Evolutionary conservation across 2,329 filamentous ascomycete species (phyloP).

Genomic region (Emydomyces testavorans): DNA sequence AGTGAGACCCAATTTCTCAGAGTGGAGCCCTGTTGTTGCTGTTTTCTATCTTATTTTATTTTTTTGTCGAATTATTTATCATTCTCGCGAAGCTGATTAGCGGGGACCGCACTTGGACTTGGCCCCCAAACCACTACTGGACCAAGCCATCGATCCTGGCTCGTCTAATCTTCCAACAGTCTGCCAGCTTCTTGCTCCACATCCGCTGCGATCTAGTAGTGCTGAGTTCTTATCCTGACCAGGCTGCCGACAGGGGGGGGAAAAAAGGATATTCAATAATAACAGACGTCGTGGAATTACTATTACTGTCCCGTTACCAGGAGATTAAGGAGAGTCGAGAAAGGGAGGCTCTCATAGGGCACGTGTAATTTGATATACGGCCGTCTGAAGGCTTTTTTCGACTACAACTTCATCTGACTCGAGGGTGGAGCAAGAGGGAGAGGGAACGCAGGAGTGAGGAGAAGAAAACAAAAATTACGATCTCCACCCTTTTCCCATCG

Average conservation of each 20-base stretch:
- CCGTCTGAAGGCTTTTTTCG: neutral
- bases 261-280: neutral
- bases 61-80: conserved; percentile 8
- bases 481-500: conserved; percentile 11
- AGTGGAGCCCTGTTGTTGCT: conserved; percentile 9
- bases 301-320: neutral
- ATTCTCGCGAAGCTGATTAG: conserved; percentile 2
- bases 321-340: neutral
- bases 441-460: neutral
- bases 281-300: neutral
- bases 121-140: conserved; percentile 11
- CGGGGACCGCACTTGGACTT: conserved; percentile 7
- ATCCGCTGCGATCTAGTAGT: conserved; percentile 9
- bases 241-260: conserved; percentile 5
- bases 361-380: conserved; percentile 5
- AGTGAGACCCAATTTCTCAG: conserved; percentile 8
- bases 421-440: conserved; percentile 6
- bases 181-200: conserved; percentile 7
- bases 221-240: conserved; percentile 3
- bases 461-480: conserved; percentile 11
- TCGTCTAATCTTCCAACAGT: conserved; percentile 3
- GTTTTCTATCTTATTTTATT: too few species aligned
- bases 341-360: conserved; percentile 2
- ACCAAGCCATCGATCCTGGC: conserved; percentile 10
- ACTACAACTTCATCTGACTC: neutral